phyloP scores from a whole-genome alignment of 2,329 filamentous ascomycete species.

The Chaetoscypha palmicola region DNA sequence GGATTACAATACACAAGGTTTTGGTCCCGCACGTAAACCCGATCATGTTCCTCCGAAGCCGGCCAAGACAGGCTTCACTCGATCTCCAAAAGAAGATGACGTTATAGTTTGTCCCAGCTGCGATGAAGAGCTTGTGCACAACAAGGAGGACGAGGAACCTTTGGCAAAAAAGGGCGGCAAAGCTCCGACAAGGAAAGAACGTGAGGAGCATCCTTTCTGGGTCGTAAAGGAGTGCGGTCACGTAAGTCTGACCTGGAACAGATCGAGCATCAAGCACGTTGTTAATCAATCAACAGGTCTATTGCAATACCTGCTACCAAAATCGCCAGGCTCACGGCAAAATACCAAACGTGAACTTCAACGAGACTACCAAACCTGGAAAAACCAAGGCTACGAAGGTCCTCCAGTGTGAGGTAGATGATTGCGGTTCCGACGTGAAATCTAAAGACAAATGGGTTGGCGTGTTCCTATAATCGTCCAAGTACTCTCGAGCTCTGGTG shows the following conservation, averaged over 20 bases:
- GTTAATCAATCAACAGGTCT: constrained; percentile 43
- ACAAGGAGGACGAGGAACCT: constrained; percentile 34
- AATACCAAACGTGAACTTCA: constrained; percentile 29
- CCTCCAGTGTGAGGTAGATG: constrained; percentile 47
- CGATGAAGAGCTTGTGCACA: constrained; percentile 72
- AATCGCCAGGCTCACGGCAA: constrained; percentile 38
- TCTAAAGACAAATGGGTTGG: constrained; percentile 54
- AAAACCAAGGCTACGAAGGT: constrained; percentile 26
- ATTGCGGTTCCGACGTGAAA: constrained; percentile 46
- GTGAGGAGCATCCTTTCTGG: constrained; percentile 80
- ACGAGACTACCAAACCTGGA: constrained; percentile 26
- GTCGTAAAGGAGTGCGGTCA: constrained; percentile 86
- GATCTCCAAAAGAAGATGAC: constrained; percentile 64
- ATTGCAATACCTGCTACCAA: constrained; percentile 55
- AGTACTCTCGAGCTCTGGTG: background rate
- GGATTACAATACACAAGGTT: constrained; percentile 23
- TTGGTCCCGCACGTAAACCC: constrained; percentile 24
- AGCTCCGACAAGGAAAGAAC: constrained; percentile 41
- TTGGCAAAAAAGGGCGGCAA: constrained; percentile 39
- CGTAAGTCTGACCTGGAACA: constrained; percentile 45
- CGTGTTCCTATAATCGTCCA: constrained; percentile 38
- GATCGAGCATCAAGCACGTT: background rate
- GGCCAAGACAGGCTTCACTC: constrained; percentile 70
- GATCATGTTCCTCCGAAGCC: constrained; percentile 36
- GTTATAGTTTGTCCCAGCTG: constrained; percentile 81